Percentiles rank a stretch among this genome's conserved stretches.
Evolutionary conservation across 208 protist genomes (phyloP).

Genomic region (Trypanosoma lewisi): DNA sequence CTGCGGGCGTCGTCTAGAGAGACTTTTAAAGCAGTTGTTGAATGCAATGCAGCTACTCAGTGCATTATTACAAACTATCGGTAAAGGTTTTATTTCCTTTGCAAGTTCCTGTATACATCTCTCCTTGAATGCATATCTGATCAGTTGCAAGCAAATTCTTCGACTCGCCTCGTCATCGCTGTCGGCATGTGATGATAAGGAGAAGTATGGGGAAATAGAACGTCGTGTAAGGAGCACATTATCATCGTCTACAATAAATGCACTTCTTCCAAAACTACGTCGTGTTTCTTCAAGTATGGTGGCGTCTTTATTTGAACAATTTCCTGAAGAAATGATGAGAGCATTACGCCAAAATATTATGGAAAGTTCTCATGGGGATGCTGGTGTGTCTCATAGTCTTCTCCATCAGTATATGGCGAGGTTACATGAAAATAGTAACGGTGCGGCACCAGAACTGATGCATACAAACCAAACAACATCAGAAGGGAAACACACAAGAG

Average conservation of each 20-base stretch:
- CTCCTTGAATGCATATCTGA: constrained; percentile 69
- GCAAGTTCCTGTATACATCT: constrained; percentile 60
- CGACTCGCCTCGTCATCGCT: too few species aligned
- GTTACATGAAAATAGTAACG: constrained; percentile 46
- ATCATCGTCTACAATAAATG: constrained; percentile 36
- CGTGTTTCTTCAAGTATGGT: constrained; percentile 47
- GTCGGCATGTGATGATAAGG: too few species aligned
- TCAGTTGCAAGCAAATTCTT: constrained; percentile 65
- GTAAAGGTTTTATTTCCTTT: constrained; percentile 63
- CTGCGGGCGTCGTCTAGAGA: constrained; percentile 49
- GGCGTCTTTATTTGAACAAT: constrained; percentile 74
- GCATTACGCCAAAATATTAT: constrained; percentile 30
- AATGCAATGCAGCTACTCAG: constrained; percentile 60
- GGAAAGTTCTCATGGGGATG: neutral
- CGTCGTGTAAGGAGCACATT: constrained; percentile 31
- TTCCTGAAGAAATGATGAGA: constrained; percentile 63
- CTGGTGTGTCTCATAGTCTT: constrained; percentile 17
- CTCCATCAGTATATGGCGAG: constrained; percentile 37
- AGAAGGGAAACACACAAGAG: constrained; percentile 25
- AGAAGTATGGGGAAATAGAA: too few species aligned
- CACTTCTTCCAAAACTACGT: constrained; percentile 50
- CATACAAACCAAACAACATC: neutral
- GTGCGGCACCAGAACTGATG: constrained; percentile 10
- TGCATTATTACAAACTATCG: constrained; percentile 64
- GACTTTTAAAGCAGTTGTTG: constrained; percentile 53